phyloP scores from a whole-genome alignment of 2,329 filamentous ascomycete genomes.

The Fusarium nematophilum region DNA sequence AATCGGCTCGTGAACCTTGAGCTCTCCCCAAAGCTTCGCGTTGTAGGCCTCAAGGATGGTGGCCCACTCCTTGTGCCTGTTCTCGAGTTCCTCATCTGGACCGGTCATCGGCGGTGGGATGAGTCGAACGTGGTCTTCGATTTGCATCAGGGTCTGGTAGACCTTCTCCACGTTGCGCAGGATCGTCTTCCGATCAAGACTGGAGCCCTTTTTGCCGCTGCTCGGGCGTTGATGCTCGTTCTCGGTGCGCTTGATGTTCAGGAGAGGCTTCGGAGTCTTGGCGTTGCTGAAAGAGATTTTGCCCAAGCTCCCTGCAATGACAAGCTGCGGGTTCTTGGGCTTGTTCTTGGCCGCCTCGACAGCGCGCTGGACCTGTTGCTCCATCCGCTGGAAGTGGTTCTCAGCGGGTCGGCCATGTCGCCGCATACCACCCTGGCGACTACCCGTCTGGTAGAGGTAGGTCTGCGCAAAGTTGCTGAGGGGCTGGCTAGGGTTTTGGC shows the following conservation, averaged over 20 bases:
- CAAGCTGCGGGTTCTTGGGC: slow-evolving; percentile 96
- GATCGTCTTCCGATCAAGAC: slow-evolving; percentile 83
- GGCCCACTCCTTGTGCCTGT: slow-evolving; percentile 81
- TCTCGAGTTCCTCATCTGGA: slow-evolving; percentile 73
- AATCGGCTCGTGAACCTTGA: slow-evolving; percentile 95
- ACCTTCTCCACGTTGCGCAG: slow-evolving; percentile 89
- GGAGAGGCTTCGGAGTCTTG: slow-evolving; percentile 92
- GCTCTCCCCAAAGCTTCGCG: slow-evolving; percentile 81
- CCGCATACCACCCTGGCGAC: slow-evolving; percentile 78
- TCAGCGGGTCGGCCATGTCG: slow-evolving; percentile 86
- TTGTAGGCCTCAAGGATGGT: slow-evolving; percentile 73
- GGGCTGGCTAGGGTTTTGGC: slow-evolving; percentile 92
- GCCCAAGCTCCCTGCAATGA: slow-evolving; percentile 94
- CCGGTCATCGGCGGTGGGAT: slow-evolving; percentile 74
- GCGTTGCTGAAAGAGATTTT: slow-evolving; percentile 99
- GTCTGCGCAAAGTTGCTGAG: slow-evolving; percentile 97
- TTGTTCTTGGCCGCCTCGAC: slow-evolving; percentile 98
- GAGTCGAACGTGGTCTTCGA: slow-evolving; percentile 91
- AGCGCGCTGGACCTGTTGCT: slow-evolving; percentile 96
- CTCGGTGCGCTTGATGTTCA: slow-evolving; percentile 94
- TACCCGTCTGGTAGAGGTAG: slow-evolving; percentile 94
- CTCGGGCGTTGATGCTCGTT: slow-evolving; percentile 67
- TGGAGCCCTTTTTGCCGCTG: slow-evolving; percentile 60
- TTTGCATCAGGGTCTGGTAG: slow-evolving; percentile 88
- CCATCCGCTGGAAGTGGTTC: slow-evolving; percentile 98